Evolutionary conservation across 768 basidiomycete genomes (phyloP).

Genomic region (Lentinula sp.): DNA sequence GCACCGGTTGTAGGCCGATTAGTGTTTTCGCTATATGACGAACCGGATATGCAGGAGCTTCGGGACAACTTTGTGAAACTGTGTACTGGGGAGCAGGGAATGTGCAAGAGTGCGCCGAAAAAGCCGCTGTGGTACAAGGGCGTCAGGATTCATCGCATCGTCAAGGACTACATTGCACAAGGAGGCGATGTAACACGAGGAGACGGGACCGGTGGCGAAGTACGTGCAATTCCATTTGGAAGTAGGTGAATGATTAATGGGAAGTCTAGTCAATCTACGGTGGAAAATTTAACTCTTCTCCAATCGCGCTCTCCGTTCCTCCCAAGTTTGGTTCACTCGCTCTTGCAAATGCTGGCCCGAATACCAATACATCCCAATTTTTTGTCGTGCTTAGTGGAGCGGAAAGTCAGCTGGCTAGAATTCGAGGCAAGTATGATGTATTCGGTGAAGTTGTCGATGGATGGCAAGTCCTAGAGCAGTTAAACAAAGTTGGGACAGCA

Average conservation of each 20-base stretch:
- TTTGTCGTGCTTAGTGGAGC: not conserved
- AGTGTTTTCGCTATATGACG: not conserved
- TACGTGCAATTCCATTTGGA: not conserved
- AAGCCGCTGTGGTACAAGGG: conserved; percentile 2
- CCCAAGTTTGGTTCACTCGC: conserved; percentile 2
- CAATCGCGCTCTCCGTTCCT: not conserved
- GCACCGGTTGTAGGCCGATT: not conserved
- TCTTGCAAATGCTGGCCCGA: not conserved
- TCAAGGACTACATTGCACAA: conserved; percentile 3
- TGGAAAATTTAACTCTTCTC: not conserved
- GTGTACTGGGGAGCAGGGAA: not conserved
- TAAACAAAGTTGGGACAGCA: not conserved
- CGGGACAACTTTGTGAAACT: conserved; percentile 2
- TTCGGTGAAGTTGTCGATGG: conserved; percentile 2
- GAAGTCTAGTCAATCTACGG: not conserved
- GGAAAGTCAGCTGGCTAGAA: not conserved
- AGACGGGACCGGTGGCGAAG: conserved; percentile 2
- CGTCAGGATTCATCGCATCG: not conserved
- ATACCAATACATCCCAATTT: not conserved
- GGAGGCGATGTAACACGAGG: conserved; percentile 1
- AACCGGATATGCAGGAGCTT: not conserved
- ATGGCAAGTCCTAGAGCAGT: not conserved
- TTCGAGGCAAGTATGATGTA: conserved; percentile 1
- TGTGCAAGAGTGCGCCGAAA: not conserved
- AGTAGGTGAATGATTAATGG: not conserved